Conservation (phyloP, 495 filamentous ascomycete genomes). For the Neurospora sp. region DNA sequence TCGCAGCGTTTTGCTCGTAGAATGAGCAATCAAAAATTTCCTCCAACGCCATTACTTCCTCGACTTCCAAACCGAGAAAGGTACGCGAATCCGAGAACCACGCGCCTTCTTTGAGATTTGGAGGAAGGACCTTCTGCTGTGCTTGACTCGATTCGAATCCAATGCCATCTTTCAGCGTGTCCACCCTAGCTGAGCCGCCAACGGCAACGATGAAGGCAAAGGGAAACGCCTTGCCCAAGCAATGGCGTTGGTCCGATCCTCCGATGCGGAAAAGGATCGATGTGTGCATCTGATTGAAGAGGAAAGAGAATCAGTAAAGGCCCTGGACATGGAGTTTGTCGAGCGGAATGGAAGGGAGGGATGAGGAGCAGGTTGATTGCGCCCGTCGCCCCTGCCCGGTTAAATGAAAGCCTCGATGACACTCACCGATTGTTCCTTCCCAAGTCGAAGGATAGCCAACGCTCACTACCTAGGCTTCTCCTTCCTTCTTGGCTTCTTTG, state of each 20-base stretch:
- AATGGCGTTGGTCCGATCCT: too few relatives aligned
- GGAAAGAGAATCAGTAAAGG: neutral
- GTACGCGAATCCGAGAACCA: slow-evolving; percentile 27
- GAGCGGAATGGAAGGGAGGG: neutral
- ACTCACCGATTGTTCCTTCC: neutral
- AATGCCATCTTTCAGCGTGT: too few relatives aligned
- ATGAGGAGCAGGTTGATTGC: neutral
- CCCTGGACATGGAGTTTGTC: neutral
- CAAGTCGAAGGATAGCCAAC: neutral
- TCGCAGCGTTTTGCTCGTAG: neutral
- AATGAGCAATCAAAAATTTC: neutral
- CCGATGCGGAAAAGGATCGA: neutral
- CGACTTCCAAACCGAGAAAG: slow-evolving; percentile 7
- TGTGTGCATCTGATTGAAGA: neutral
- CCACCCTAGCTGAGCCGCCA: too few relatives aligned
- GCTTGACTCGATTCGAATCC: too few relatives aligned
- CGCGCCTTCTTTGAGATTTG: slow-evolving; percentile 1
- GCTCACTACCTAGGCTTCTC: neutral
- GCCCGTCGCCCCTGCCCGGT: neutral
- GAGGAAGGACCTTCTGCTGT: neutral
- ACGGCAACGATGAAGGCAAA: too few relatives aligned
- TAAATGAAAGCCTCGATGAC: neutral
- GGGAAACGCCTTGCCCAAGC: too few relatives aligned
- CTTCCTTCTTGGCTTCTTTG: neutral
- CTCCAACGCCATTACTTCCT: neutral